These are phyloP conservation scores for Alternaria viburni DNA, from an alignment of 2,329 filamentous ascomycete genomes.

Conservation along the genomic window DNA sequence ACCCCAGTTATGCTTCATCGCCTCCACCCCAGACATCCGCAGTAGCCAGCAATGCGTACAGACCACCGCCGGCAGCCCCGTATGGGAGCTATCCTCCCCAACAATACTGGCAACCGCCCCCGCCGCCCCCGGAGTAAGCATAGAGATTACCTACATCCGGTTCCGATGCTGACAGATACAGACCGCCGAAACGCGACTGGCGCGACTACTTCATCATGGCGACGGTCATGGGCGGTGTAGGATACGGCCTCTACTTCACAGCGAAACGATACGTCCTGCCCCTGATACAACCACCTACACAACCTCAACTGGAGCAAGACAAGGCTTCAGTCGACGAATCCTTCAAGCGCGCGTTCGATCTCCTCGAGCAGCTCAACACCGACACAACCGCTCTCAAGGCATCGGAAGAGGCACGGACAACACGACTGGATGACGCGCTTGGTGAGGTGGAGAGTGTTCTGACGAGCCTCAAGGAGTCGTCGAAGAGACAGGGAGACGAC, in stretches of 20 bases:
- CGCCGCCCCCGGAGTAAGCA: constrained; percentile 61
- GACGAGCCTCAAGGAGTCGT: constrained; percentile 78
- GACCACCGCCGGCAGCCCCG: constrained; percentile 53
- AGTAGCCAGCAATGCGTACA: constrained; percentile 51
- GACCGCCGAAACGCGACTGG: constrained; percentile 84
- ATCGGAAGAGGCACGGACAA: constrained; percentile 82
- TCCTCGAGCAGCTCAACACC: constrained; percentile 89
- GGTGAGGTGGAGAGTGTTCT: constrained; percentile 85
- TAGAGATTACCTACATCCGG: not conserved
- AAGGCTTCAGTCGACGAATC: constrained; percentile 91
- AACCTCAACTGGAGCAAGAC: constrained; percentile 91
- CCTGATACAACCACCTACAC: constrained; percentile 89
- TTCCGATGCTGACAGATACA: constrained; percentile 25
- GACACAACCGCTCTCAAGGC: constrained; percentile 89
- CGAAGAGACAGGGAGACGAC: constrained; percentile 84
- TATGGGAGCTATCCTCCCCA: constrained; percentile 60
- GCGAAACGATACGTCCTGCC: constrained; percentile 91
- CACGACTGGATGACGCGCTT: constrained; percentile 80
- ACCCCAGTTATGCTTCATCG: constrained; percentile 53
- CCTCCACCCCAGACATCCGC: constrained; percentile 55
- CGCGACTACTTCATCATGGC: constrained; percentile 99
- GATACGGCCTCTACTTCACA: constrained; percentile 86
- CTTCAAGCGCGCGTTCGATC: constrained; percentile 87
- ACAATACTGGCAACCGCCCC: constrained; percentile 61
- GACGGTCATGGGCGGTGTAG: constrained; percentile 86